Conservation (phyloP, 257 asterid species). For the Solanum chiquidenum region DNA sequence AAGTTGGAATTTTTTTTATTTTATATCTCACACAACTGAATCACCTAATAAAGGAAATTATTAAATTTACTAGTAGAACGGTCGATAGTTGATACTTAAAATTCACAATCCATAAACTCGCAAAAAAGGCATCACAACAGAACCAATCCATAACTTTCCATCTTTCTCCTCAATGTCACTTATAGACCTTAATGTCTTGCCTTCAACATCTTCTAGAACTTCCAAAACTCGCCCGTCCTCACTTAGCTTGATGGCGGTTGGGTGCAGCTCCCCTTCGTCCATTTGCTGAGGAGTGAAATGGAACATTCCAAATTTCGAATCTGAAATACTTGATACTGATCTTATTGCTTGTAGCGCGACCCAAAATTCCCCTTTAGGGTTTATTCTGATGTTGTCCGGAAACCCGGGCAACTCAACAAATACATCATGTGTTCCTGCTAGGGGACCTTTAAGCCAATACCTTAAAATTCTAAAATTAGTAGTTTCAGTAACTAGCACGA, state of each 20-base stretch:
- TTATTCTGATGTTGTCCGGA: constrained; percentile 58
- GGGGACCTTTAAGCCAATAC: constrained; percentile 43
- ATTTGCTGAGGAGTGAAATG: constrained; percentile 1
- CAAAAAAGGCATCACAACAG: constrained; percentile 38
- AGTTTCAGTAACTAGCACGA: constrained; percentile 4
- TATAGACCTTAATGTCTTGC: constrained; percentile 38
- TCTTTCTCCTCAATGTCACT: constrained; percentile 58
- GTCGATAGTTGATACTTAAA: not conserved
- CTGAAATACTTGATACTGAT: constrained; percentile 10
- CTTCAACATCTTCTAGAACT: constrained; percentile 47
- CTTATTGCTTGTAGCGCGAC: constrained; percentile 47
- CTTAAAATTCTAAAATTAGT: constrained; percentile 15
- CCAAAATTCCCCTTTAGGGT: constrained; percentile 51
- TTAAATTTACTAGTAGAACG: too few relatives aligned
- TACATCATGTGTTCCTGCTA: constrained; percentile 29
- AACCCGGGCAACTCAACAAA: constrained; percentile 46
- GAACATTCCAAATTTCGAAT: not conserved
- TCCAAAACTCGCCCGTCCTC: constrained; percentile 31
- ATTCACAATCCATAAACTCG: constrained; percentile 24
- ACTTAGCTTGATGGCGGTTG: constrained; percentile 46
- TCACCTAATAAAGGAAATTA: too few relatives aligned
- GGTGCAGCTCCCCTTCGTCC: constrained; percentile 41
- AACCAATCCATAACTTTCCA: constrained; percentile 57
- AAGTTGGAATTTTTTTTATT: not conserved
- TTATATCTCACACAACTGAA: not conserved